These are phyloP conservation scores for Fraxinus excelsior DNA, from an alignment of 257 asterid genomes.

Conservation along the genomic window DNA sequence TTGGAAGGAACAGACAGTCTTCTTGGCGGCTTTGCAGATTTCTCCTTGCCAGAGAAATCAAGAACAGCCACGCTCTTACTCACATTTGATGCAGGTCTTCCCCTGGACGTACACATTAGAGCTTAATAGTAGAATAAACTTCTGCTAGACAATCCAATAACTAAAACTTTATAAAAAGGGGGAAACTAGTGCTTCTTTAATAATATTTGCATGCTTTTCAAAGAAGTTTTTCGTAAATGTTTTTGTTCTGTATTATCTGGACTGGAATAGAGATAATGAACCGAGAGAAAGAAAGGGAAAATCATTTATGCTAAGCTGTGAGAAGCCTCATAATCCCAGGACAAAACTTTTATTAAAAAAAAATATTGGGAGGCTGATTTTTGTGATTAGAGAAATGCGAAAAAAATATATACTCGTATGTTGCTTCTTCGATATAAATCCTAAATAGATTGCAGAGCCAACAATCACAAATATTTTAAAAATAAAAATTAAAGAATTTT, in stretches of 20 bases:
- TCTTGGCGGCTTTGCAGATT: constrained; percentile 80
- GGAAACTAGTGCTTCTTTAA: background rate
- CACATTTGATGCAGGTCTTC: constrained; percentile 52
- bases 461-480: background rate
- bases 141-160: background rate
- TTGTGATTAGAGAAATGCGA: too few relatives aligned
- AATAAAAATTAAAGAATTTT: too few relatives aligned
- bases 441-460: background rate
- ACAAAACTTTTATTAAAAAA: too few relatives aligned
- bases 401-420: background rate
- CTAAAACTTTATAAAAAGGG: background rate
- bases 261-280: too few relatives aligned
- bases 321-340: too few relatives aligned
- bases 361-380: too few relatives aligned
- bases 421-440: background rate
- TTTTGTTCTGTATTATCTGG: background rate
- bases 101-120: constrained; percentile 42
- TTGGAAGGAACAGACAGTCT: constrained; percentile 80
- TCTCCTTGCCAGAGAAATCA: constrained; percentile 67
- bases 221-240: background rate
- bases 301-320: too few relatives aligned
- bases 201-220: background rate
- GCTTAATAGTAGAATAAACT: background rate
- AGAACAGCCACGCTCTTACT: constrained; percentile 78
- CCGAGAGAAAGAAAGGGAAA: too few relatives aligned